Evolutionary conservation across 169 alveolate species (phyloP), one percentile per base, ranked within the genome.

Genomic region (Cardiosporidium cionae): DNA sequence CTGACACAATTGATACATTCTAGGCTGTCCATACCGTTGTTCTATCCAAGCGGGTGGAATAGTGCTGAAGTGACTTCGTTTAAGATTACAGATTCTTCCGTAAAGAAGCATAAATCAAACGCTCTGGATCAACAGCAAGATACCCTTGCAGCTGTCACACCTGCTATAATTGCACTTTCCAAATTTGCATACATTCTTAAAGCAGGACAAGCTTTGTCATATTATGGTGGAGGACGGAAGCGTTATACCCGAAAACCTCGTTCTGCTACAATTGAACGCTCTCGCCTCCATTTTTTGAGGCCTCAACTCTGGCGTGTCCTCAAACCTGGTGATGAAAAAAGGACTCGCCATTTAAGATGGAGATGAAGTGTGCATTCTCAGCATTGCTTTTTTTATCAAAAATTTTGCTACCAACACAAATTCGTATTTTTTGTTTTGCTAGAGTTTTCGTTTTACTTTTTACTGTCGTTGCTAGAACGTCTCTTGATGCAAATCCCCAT

Each of bases 251-350:
- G n/a, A 16, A n/a, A 16, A 16, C 27, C 16, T 16, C 32, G 4
- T 23, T 2, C 22, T 34, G 1, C 22, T 32, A 62, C 28, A 58
- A 22, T 32, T 58, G 2, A 29, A 3, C 0, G 75, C 7, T 52
- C 67, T 31, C 0, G 76, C 36, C 35, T 78, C 7, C 88, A 85
- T 68, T 79, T 85, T 32, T 54, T 85, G 25, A 68, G 80, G 44
- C 90, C 90, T 7, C 90, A 90, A 68, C 84, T 86, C 35, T 90
- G 94, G 94, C 65, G 93, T 32, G 70, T 88, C 27, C 58, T 90
- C 52, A 89, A 83, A 65, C 94, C 94, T 3, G 93, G 93, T 2
- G 86, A 68, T 54, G 94, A 90, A 63, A 35, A 72, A n/a, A 78
- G 79, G 53, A 90, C 94, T 33, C 85, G 83, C 54, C 94, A 88